A percentile compares a stretch with the other conserved stretches of the same genome.
phyloP scores from a whole-genome alignment of 768 basidiomycete genomes.

The Serpula lacrymans region DNA sequence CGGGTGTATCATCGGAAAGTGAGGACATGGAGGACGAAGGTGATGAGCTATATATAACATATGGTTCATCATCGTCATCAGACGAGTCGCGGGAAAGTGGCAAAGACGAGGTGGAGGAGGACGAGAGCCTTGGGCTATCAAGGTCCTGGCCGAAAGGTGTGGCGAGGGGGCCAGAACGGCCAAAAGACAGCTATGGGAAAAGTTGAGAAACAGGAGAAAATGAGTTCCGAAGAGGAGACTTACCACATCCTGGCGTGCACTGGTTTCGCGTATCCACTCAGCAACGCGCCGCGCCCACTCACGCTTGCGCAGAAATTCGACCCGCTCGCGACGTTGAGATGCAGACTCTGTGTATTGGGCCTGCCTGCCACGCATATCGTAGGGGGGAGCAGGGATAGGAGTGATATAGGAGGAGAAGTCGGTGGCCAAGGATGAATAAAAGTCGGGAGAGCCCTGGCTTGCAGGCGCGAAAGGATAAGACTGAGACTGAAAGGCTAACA shows the following conservation, averaged over 20 bases:
- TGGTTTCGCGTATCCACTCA: conserved; percentile 34
- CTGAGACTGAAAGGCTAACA: too few relatives aligned
- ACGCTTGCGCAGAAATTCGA: conserved; percentile 47
- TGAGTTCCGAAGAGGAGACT: background rate
- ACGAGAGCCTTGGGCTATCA: background rate
- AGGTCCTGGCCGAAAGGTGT: conserved; percentile 7
- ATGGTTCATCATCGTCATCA: conserved; percentile 28
- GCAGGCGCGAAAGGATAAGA: too few relatives aligned
- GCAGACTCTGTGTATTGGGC: conserved; percentile 41
- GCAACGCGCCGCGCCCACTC: conserved; percentile 41
- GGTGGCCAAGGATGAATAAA: too few relatives aligned
- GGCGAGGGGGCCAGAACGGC: conserved; percentile 10
- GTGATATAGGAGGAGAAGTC: conserved; percentile 17
- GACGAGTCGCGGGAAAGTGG: conserved; percentile 22
- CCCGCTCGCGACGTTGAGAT: conserved; percentile 46
- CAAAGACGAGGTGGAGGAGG: conserved; percentile 5
- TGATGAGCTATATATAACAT: conserved; percentile 31
- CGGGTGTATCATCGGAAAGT: conserved; percentile 22
- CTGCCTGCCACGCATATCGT: conserved; percentile 44
- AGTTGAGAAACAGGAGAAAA: background rate
- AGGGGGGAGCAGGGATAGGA: conserved; percentile 25
- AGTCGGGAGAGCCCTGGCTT: too few relatives aligned
- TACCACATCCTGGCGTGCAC: conserved; percentile 22
- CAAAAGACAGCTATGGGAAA: conserved; percentile 15
- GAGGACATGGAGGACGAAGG: conserved; percentile 29